Conservation (phyloP, 257 asterid species). For the Vinca minor region DNA sequence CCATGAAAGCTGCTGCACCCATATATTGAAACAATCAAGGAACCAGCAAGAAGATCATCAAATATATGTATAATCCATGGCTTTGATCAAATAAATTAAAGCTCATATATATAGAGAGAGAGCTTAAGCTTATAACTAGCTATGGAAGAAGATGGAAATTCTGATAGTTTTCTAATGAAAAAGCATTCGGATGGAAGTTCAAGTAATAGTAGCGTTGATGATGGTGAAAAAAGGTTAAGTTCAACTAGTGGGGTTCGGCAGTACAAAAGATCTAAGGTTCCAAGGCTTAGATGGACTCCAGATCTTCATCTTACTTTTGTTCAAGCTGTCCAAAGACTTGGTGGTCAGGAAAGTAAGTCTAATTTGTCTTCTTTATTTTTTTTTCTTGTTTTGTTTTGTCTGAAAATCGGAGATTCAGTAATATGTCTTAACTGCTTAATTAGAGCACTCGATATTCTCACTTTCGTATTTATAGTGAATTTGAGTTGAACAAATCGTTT, state of each 20-base stretch:
- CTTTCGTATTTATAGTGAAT: not conserved
- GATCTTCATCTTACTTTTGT: constrained; percentile 30
- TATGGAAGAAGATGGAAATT: constrained; percentile 13
- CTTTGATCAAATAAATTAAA: not conserved
- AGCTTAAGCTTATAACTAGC: not conserved
- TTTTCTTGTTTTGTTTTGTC: not conserved
- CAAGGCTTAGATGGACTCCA: constrained; percentile 32
- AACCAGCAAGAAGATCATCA: not conserved
- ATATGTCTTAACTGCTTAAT: too few relatives aligned
- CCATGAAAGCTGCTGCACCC: not conserved
- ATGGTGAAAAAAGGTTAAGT: constrained; percentile 9
- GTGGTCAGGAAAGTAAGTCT: constrained; percentile 29
- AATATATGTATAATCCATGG: not conserved
- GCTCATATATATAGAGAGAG: not conserved
- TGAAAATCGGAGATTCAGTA: not conserved
- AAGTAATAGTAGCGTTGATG: constrained; percentile 14
- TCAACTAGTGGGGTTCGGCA: constrained; percentile 21
- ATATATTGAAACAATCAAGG: constrained; percentile 2
- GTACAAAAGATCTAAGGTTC: constrained; percentile 30
- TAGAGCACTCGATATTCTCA: too few relatives aligned
- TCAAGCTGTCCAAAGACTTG: constrained; percentile 26
- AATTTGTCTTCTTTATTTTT: not conserved
- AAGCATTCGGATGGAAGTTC: constrained; percentile 11
- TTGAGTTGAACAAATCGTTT: not conserved
- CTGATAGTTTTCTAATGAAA: not conserved